A percentile compares a stretch with the other conserved stretches of the same genome.
Evolutionary conservation across 148 eudicot genomes (phyloP).

Genomic region (Tetragonia tetragonoides): DNA sequence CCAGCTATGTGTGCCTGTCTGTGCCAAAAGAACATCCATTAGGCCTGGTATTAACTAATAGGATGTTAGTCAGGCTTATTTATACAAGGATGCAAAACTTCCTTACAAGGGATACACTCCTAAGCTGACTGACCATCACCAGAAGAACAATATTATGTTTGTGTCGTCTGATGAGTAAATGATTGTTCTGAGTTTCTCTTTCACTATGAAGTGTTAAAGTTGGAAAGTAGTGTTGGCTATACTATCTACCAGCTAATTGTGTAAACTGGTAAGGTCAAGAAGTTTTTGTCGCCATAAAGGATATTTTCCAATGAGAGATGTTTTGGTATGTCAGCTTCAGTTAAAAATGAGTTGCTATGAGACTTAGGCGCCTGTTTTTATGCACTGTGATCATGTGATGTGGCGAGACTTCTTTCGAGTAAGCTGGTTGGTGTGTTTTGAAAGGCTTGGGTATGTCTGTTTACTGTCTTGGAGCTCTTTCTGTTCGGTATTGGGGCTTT

Average conservation of each 20-base stretch:
- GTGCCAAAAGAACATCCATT: neutral
- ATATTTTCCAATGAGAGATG: neutral
- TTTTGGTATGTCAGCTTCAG: neutral
- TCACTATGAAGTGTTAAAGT: neutral
- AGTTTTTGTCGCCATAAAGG: neutral
- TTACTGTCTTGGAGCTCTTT: too few species aligned
- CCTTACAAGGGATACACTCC: neutral
- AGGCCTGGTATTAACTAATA: neutral
- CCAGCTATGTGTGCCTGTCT: neutral
- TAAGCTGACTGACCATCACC: neutral
- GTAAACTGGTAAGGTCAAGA: neutral
- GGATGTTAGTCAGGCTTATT: too few species aligned
- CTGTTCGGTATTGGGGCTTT: too few species aligned
- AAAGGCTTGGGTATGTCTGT: too few species aligned
- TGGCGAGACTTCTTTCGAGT: too few species aligned
- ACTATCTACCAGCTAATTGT: neutral
- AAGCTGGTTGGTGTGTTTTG: too few species aligned
- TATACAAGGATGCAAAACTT: neutral
- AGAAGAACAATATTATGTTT: neutral
- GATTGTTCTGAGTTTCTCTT: neutral
- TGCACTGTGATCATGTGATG: too few species aligned
- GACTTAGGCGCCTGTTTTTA: too few species aligned
- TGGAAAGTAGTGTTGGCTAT: neutral
- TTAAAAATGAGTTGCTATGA: neutral
- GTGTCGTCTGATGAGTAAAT: neutral